Conservation (phyloP, 179 eudicot species). For the Corrigiola litoralis region DNA sequence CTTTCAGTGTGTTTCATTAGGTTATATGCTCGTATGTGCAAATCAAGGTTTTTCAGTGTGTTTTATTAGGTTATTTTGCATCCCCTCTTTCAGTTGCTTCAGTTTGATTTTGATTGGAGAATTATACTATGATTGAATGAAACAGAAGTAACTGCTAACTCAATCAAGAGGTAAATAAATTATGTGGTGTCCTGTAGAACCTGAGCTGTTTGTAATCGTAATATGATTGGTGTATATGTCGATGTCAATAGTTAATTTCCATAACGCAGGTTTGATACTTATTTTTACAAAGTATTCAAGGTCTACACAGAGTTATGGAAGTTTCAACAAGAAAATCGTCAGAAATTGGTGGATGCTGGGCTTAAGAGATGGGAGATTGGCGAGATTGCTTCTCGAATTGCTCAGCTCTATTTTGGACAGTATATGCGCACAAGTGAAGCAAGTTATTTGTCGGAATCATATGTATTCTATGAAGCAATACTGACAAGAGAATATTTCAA, state of each 20-base stretch:
- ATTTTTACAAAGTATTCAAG: slow-evolving; percentile 85
- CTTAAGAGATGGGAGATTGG: slow-evolving; percentile 97
- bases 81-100: too few relatives aligned
- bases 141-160: too few relatives aligned
- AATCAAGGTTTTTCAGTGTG: too few relatives aligned
- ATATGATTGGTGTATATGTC: background rate
- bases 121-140: too few relatives aligned
- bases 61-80: too few relatives aligned
- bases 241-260: background rate
- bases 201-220: background rate
- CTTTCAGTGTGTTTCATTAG: too few relatives aligned
- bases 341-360: slow-evolving; percentile 84
- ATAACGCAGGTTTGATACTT: slow-evolving; percentile 68
- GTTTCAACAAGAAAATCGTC: slow-evolving; percentile 91
- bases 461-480: slow-evolving; percentile 85
- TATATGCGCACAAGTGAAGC: slow-evolving; percentile 91
- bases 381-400: slow-evolving; percentile 91
- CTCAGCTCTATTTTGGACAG: slow-evolving; percentile 93
- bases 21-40: too few relatives aligned
- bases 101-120: too few relatives aligned
- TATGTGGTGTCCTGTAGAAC: too few relatives aligned
- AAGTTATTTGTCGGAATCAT: slow-evolving; percentile 80
- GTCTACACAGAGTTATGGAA: slow-evolving; percentile 90
- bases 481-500: slow-evolving; percentile 86
- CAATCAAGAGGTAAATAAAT: background rate